A percentile compares a stretch with the other conserved stretches of the same genome.
These are phyloP conservation scores for Besnoitia besnoiti DNA, from an alignment of 169 alveolate species.

Conservation along the genomic window DNA sequence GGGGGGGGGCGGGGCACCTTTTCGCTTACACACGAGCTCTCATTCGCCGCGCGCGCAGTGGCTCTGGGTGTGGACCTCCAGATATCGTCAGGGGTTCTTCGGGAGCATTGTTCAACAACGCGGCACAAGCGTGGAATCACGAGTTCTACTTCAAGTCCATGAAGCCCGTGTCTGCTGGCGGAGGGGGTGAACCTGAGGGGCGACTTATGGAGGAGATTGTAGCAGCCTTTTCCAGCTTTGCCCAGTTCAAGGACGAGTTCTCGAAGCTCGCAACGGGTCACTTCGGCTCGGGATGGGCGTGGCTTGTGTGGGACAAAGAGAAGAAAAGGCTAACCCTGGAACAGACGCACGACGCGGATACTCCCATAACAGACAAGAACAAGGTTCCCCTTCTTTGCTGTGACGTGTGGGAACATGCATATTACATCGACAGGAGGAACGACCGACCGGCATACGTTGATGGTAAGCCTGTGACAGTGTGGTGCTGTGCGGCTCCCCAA, in stretches of 20 bases:
- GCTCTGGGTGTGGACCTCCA: no score
- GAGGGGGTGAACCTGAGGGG: slow-evolving; percentile 91
- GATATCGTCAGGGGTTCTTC: slow-evolving; percentile 16
- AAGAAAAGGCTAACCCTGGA: slow-evolving; percentile 88
- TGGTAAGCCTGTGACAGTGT: no score
- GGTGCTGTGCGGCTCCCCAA: no score
- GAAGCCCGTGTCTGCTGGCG: slow-evolving; percentile 83
- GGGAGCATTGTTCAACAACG: slow-evolving; percentile 76
- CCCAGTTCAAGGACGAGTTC: slow-evolving; percentile 84
- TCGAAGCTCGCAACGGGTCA: slow-evolving; percentile 85
- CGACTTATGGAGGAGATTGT: slow-evolving; percentile 82
- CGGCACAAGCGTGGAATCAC: slow-evolving; percentile 94
- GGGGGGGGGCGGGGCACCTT: no score
- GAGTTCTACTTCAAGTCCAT: slow-evolving; percentile 93
- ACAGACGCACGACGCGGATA: slow-evolving; percentile 68
- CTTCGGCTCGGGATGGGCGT: slow-evolving; percentile 99
- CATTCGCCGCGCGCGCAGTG: no score
- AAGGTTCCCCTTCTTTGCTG: slow-evolving; percentile 82
- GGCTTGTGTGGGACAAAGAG: slow-evolving; percentile 91
- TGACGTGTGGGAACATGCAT: slow-evolving; percentile 96
- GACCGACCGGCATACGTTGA: slow-evolving; percentile 77
- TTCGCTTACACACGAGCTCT: no score
- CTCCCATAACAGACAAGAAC: slow-evolving; percentile 58
- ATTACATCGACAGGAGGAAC: slow-evolving; percentile 87
- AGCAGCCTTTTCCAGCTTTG: slow-evolving; percentile 88